These are phyloP conservation scores for Hawksworthiomyces lignivorus DNA, from an alignment of 2,329 filamentous ascomycete species.

Conservation along the genomic window DNA sequence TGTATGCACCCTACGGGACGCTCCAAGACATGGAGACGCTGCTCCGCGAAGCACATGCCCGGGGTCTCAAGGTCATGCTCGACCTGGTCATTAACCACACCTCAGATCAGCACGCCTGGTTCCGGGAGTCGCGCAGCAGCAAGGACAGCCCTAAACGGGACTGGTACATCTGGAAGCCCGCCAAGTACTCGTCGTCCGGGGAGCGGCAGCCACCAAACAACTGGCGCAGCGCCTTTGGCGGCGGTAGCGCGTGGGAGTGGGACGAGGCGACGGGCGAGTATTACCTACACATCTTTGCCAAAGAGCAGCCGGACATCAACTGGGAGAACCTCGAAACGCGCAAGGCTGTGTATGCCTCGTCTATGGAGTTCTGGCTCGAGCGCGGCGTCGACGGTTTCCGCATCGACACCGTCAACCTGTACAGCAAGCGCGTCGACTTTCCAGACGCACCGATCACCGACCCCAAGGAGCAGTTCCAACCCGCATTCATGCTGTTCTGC, in stretches of 20 bases:
- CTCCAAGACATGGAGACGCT: slow-evolving; percentile 55
- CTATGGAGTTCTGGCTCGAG: slow-evolving; percentile 72
- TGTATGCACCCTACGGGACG: slow-evolving; percentile 48
- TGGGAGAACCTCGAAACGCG: slow-evolving; percentile 66
- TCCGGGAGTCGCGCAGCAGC: slow-evolving; percentile 54
- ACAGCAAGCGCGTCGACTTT: slow-evolving; percentile 50
- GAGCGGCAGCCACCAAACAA: neutral
- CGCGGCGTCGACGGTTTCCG: slow-evolving; percentile 65
- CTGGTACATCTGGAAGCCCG: slow-evolving; percentile 31
- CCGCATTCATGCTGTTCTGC: slow-evolving; percentile 48
- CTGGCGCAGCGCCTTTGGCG: slow-evolving; percentile 51
- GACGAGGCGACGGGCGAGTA: slow-evolving; percentile 66
- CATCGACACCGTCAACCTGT: slow-evolving; percentile 67
- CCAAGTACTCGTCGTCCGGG: slow-evolving; percentile 30
- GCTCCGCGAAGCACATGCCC: slow-evolving; percentile 49
- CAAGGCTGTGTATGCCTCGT: slow-evolving; percentile 58
- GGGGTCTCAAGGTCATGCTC: slow-evolving; percentile 62
- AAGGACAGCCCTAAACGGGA: slow-evolving; percentile 55
- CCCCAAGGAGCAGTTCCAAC: slow-evolving; percentile 40
- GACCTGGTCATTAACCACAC: slow-evolving; percentile 74
- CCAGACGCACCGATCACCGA: slow-evolving; percentile 42
- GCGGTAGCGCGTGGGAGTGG: slow-evolving; percentile 60
- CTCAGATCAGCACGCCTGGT: slow-evolving; percentile 63
- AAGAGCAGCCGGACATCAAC: slow-evolving; percentile 59
- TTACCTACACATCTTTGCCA: slow-evolving; percentile 67